Base-by-base conservation (phyloP, 495 filamentous ascomycete genomes). In the Penicillium argentinense region DNA sequence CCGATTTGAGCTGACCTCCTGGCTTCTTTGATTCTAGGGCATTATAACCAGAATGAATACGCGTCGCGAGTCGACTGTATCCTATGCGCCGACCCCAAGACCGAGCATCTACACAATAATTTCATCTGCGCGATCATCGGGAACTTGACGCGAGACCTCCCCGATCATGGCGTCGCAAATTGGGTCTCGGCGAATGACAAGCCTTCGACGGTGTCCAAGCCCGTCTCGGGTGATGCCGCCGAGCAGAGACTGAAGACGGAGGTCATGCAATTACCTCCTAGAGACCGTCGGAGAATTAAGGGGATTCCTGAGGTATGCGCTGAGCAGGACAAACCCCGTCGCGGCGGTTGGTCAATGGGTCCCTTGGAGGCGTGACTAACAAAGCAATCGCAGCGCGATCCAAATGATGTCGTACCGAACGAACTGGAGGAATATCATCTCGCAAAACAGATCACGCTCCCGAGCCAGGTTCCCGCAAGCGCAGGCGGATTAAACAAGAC, bases 141-240 rank as follows among this genome's bases (percentile, higher is more conserved):
- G 49, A 98, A 98, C 71, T 77, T 88, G 37, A 86, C 81, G 18
- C 80, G 93, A 47, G 93, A 98, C 64, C 82, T 88, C 60, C 93
- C 93, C 5, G 91, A 96, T 60, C 84, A 86, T 67, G 91, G 90
- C 53, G 87, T 95, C 55, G 95, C 93, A 48, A 87, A 81, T 55
- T 98, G 91, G 91, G 93, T 98, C 43, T 90, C 87, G 54, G 88
- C 89, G 17, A 96, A 93, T 59, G 92, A 97, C 71, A 97, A 97
- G 71, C 91, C 91, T n/a, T 82, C 81, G 18, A 71, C 83, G 45
- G 81, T 85, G 36, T 83, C 81, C 39, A 92, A 93, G 66, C 88
- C 87, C 21, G 81, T 87, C 25, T 83, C 83, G 7, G 89, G 89
- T 30, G 93, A 97, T 78, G 83, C 88, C n/a, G 84, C 86, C 26